A percentile compares a stretch with the other conserved stretches of the same genome.
phyloP scores from a whole-genome alignment of 441 rosid species.

The Lepidium campestre region DNA sequence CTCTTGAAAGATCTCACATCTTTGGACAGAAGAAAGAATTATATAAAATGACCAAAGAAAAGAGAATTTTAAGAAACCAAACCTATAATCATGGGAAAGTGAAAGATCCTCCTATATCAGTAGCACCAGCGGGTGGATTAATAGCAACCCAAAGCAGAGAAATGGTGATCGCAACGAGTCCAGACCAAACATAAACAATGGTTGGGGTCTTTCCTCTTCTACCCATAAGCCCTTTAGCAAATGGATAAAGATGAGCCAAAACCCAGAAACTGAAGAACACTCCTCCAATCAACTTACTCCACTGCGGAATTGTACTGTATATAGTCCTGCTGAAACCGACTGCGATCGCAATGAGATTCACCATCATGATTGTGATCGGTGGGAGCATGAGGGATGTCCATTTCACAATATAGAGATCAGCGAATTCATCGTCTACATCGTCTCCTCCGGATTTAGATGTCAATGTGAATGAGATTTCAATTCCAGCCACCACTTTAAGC shows the following conservation, averaged over 20 bases:
- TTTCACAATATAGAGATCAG: constrained; percentile 68
- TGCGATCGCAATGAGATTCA: constrained; percentile 74
- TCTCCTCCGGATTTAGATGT: constrained; percentile 88
- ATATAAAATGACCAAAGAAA: neutral
- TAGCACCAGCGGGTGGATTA: constrained; percentile 69
- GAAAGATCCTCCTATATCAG: constrained; percentile 80
- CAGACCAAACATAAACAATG: constrained; percentile 93
- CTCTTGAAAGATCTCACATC: neutral
- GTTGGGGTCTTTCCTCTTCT: constrained; percentile 91
- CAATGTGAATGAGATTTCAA: constrained; percentile 80
- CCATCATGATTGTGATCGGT: constrained; percentile 84
- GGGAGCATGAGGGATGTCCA: constrained; percentile 87
- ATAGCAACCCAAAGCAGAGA: constrained; percentile 95
- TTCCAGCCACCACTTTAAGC: constrained; percentile 75
- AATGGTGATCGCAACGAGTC: constrained; percentile 84
- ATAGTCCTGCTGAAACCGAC: constrained; percentile 86
- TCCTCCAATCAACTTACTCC: constrained; percentile 81
- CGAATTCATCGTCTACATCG: constrained; percentile 74
- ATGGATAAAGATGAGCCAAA: constrained; percentile 84
- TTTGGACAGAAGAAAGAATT: neutral
- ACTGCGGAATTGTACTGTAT: constrained; percentile 69
- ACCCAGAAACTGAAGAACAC: constrained; percentile 96
- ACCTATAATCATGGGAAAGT: constrained; percentile 62
- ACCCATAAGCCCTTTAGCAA: constrained; percentile 91
- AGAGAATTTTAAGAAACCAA: constrained; percentile 9